phyloP scores from a whole-genome alignment of 768 basidiomycete genomes.

The Trametes cingulata region DNA sequence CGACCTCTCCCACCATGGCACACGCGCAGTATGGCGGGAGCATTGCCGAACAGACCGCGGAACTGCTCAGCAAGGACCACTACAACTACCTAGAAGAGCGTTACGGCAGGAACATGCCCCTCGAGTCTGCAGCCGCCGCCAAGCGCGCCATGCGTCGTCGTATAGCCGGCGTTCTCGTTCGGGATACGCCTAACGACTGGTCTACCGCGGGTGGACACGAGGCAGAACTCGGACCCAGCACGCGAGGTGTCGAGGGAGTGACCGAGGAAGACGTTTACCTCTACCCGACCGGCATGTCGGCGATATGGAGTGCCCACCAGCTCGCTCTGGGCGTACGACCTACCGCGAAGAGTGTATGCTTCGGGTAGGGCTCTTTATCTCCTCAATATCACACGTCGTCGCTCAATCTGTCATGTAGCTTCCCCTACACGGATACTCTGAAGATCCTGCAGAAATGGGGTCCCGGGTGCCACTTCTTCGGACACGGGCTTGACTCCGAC shows the following conservation, averaged over 20 bases:
- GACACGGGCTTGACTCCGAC: conserved; percentile 73
- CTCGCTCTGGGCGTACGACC: conserved; percentile 56
- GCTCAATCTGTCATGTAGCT: conserved; percentile 49
- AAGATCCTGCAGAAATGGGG: conserved; percentile 97
- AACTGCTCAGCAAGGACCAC: conserved; percentile 63
- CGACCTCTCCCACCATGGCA: conserved; percentile 12
- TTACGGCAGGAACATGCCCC: conserved; percentile 87
- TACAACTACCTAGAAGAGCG: conserved; percentile 87
- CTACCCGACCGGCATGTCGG: conserved; percentile 87
- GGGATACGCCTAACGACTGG: conserved; percentile 50
- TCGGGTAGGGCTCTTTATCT: conserved; percentile 63
- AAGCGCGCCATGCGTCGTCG: conserved; percentile 86
- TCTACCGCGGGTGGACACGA: conserved; percentile 47
- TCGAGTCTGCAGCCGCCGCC: conserved; percentile 69
- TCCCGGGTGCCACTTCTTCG: conserved; percentile 88
- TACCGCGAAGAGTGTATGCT: conserved; percentile 83
- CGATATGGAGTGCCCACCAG: conserved; percentile 91
- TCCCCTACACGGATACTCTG: conserved; percentile 93
- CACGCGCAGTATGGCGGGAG: not conserved
- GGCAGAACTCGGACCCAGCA: conserved; percentile 58
- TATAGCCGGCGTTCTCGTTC: conserved; percentile 82
- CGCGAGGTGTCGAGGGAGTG: conserved; percentile 66
- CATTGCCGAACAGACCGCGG: conserved; percentile 27
- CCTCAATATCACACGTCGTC: no score
- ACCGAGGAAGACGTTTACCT: conserved; percentile 89